Percentiles rank a stretch among this genome's conserved stretches.
Conservation (phyloP, 2,329 filamentous ascomycete genomes). For the Aplosporella prunicola region DNA sequence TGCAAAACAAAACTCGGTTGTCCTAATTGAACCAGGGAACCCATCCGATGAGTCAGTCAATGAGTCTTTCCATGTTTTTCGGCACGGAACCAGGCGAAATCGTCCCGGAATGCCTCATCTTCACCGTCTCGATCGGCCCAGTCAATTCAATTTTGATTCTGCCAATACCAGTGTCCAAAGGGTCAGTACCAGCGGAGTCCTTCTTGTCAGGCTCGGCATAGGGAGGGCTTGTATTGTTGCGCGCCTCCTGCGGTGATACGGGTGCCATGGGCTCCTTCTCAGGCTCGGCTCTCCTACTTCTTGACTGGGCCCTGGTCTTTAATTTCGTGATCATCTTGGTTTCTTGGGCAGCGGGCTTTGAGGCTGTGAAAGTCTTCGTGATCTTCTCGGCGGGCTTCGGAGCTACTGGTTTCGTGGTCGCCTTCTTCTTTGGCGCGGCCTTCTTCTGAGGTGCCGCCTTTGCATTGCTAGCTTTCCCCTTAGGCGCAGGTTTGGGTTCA, state of each 20-base stretch:
- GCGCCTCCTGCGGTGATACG: constrained; percentile 21
- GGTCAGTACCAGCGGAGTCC: too few relatives aligned
- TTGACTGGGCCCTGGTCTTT: constrained; percentile 1
- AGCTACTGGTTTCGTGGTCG: constrained; percentile 19
- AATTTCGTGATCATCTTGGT: too few relatives aligned
- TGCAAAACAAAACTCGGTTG: not conserved
- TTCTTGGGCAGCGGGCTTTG: constrained; percentile 14
- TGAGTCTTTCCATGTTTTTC: not conserved
- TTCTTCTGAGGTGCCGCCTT: constrained; percentile 17
- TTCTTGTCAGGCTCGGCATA: constrained; percentile 5
- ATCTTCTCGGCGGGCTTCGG: constrained; percentile 21
- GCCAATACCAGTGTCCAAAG: constrained; percentile 2
- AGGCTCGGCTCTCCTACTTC: constrained; percentile 10
- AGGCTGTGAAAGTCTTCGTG: constrained; percentile 5
- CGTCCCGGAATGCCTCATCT: constrained; percentile 1
- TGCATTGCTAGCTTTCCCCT: constrained; percentile 15
- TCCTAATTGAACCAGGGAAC: not conserved
- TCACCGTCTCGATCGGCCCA: not conserved
- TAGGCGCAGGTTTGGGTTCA: constrained; percentile 20
- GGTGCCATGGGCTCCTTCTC: constrained; percentile 17
- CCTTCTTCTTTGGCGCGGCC: constrained; percentile 14
- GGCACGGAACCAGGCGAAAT: constrained; percentile 4
- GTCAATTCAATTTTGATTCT: not conserved
- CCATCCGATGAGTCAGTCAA: constrained; percentile 4
- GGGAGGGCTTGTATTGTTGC: constrained; percentile 22